These are phyloP conservation scores for Mucor ambiguus DNA, from an alignment of 371 early-diverging fungal species.

Conservation along the genomic window DNA sequence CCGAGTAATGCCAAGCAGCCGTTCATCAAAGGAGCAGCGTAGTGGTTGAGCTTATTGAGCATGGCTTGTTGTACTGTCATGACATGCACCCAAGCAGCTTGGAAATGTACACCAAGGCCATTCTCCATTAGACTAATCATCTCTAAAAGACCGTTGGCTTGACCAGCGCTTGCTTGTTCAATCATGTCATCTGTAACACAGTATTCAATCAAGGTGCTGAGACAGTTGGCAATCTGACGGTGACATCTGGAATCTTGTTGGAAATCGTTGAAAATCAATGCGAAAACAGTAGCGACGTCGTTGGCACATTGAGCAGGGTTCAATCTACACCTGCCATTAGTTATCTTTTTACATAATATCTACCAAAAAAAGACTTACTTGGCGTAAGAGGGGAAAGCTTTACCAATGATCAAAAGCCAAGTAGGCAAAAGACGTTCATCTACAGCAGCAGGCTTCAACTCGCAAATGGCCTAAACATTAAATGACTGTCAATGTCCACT, in stretches of 20 bases:
- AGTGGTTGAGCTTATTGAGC: constrained; percentile 71
- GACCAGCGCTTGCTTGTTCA: constrained; percentile 45
- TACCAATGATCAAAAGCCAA: constrained; percentile 85
- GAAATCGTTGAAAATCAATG: constrained; percentile 72
- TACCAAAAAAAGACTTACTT: constrained; percentile 31
- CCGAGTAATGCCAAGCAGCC: constrained; percentile 68
- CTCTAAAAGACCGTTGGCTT: constrained; percentile 41
- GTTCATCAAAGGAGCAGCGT: constrained; percentile 67
- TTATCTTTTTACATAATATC: background rate
- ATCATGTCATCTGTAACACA: constrained; percentile 77
- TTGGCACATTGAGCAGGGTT: constrained; percentile 53
- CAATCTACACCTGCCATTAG: constrained; percentile 23
- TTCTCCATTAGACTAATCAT: constrained; percentile 58
- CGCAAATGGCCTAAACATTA: constrained; percentile 62
- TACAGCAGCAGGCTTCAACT: constrained; percentile 83
- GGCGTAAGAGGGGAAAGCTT: constrained; percentile 72
- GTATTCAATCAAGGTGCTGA: constrained; percentile 65
- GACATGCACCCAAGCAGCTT: constrained; percentile 83
- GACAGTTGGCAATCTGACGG: constrained; percentile 66
- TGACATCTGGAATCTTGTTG: constrained; percentile 62
- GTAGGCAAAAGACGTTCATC: constrained; percentile 80
- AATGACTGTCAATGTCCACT: background rate
- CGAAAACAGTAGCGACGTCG: constrained; percentile 71
- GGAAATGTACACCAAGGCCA: constrained; percentile 76
- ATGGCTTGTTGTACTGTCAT: constrained; percentile 77